Evolutionary conservation across 2,329 filamentous ascomycete genomes (phyloP), one percentile per base, ranked within the genome.

Genomic region (Penicillium vulpinum): DNA sequence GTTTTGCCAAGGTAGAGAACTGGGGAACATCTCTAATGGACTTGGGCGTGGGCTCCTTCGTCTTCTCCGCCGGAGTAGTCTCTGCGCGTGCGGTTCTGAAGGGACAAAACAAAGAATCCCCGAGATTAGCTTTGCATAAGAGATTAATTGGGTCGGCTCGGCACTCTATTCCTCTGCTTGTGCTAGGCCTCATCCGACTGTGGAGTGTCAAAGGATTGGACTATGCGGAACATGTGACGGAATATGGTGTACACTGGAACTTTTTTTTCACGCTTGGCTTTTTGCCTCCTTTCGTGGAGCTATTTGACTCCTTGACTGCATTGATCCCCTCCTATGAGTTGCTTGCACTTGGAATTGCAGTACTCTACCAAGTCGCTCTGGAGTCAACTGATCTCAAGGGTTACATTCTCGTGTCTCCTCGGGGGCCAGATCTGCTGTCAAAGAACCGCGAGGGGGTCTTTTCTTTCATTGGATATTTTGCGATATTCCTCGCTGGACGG

Each of bases 21-120:
- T 99, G 94, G 91, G 94, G 94, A 53, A 97, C 93, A 1, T 97
- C 93, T n/a, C 79, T 99, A 60, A 99, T 99, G 94, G 94, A 99
- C 72, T 82, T 97, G 68, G 94, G 94, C 47, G 94, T 99, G 46
- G 94, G 94, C 28, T 96, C 92, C 13, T 99, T 99, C 77, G 94
- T 99, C 67, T 99, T 96, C 76, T 92, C 92, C 2, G 90, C 89
- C 16, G 94, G 94, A 22, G 80, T 97, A 33, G 91, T 97, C n/a
- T 92, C 90, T 36, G 92, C 92, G 15, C 84, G 93, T 18, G 86
- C 90, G 2, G 81, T 92, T 13, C 79, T 97, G 45, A 92, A 89
- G 71, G 85, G 89, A 66, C 82, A 82, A 24, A 75, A 81, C n/a
- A 77, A 79, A 11, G 40, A 50, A 16, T 81, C 82, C 74, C 83